phyloP scores from a whole-genome alignment of 352 stramenopile species.

The Blastocystis sp. region DNA sequence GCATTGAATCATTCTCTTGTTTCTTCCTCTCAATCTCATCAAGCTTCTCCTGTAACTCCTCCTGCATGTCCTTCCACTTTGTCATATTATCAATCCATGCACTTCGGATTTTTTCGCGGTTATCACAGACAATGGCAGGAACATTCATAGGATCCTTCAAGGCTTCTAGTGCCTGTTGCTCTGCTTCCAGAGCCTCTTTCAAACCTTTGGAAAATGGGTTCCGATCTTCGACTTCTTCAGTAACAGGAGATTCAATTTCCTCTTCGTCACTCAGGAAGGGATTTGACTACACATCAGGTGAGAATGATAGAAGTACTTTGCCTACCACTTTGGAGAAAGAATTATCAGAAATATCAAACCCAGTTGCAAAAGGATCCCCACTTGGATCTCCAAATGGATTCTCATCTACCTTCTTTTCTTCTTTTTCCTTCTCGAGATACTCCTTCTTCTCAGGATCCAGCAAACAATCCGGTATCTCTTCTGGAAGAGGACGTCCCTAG shows the following conservation, averaged over 20 bases:
- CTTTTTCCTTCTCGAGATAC: not conserved
- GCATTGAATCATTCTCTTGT: not conserved
- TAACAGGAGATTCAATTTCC: not conserved
- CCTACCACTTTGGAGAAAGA: not conserved
- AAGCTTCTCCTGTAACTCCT: not conserved
- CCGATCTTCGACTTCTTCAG: not conserved
- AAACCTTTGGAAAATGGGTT: constrained; percentile 41
- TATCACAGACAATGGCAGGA: constrained; percentile 45
- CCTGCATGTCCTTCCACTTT: not conserved
- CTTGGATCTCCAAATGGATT: not conserved
- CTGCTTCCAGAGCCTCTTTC: not conserved
- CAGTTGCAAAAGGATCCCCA: not conserved
- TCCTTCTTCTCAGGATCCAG: not conserved
- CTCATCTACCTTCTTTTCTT: not conserved
- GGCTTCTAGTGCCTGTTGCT: not conserved
- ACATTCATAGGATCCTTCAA: constrained; percentile 44
- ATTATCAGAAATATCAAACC: not conserved
- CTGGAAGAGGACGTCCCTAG: constrained; percentile 27
- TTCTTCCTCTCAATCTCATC: constrained; percentile 31
- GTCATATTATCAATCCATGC: constrained; percentile 30
- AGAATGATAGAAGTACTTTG: not conserved
- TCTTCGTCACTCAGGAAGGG: not conserved
- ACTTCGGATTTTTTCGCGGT: constrained; percentile 3
- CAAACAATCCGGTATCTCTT: not conserved
- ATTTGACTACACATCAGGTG: not conserved